Evolutionary conservation across 257 asterid genomes (phyloP).

Genomic region (Rehmannia glutinosa): DNA sequence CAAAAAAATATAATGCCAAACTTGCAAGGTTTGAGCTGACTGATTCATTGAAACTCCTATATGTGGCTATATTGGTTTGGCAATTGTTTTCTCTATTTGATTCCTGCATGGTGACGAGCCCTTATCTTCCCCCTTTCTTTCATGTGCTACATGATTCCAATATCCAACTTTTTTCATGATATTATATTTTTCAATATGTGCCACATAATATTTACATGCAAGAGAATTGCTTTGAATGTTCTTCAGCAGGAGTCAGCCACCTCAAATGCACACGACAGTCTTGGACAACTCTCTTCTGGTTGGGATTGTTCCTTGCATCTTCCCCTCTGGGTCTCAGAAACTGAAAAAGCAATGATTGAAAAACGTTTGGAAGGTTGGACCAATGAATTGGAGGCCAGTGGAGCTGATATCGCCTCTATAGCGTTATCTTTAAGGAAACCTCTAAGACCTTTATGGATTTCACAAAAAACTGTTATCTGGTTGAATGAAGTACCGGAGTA

Average conservation of each 20-base stretch:
- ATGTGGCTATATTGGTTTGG: not conserved
- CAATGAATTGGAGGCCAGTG: constrained; percentile 65
- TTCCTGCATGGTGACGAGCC: constrained; percentile 1
- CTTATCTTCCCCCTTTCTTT: not conserved
- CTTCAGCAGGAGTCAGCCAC: constrained; percentile 39
- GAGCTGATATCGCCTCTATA: constrained; percentile 82
- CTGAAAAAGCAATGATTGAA: constrained; percentile 68
- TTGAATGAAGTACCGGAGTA: constrained; percentile 89
- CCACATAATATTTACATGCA: not conserved
- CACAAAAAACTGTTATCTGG: constrained; percentile 94
- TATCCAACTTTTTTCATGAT: not conserved
- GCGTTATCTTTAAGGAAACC: constrained; percentile 61
- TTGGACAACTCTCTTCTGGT: constrained; percentile 21
- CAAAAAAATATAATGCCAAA: not conserved
- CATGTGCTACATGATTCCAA: not conserved
- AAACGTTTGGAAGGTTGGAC: constrained; percentile 70
- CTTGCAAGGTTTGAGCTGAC: not conserved
- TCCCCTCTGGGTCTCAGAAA: constrained; percentile 88
- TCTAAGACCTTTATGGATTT: constrained; percentile 85
- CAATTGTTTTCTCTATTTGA: not conserved
- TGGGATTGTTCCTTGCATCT: constrained; percentile 96
- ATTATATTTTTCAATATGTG: not conserved
- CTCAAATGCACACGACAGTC: constrained; percentile 22
- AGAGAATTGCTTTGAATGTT: constrained; percentile 4
- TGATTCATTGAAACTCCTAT: not conserved